Base-by-base conservation (phyloP, 768 basidiomycete species). In the Lenzites betulinus region DNA sequence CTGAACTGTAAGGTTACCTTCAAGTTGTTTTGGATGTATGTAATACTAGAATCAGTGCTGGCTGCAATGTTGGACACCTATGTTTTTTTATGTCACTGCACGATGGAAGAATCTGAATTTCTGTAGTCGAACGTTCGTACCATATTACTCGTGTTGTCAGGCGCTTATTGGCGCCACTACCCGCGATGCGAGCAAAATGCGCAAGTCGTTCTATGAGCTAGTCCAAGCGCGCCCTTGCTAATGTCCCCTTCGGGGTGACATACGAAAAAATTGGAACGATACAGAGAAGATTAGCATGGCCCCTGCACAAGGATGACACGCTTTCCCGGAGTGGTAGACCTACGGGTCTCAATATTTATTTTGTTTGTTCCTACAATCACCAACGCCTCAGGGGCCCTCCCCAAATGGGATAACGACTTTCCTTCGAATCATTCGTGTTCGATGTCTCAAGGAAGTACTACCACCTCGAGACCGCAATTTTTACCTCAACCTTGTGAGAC, bases 281-380 rank as follows among this genome's bases (percentile, higher is more conserved):
- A 95, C 93, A 95, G 93, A 96, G 94, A 95, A 95, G 94, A 95
- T 96, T 95, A 95, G 94, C 94, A 96, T 96, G 92, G 95, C 93
- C 94, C 95, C 94, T 96, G 94, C 95, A 96, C 93, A 97, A 95
- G 95, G 94, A 95, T 95, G 94, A 95, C 94, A 95, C 92, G 90
- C 90, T 92, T 90, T 89, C 83, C 87, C 88, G 88, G 89, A 90
- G 89, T 90, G 88, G 89, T 89, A 89, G 73, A 73, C 69, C 73
- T 74, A 74, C 72, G 73, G 75, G 71, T 75, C 72, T 76, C 74
- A 75, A 76, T 75, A 76, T 75, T 76, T 75, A 74, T 75, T 69
- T 52, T 33, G 30, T 33, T 62, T n/a, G 1, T 28, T 18, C 15
- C n/a, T 23, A n/a, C 13, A 23, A 8, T 7, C 1, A 13, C 36